Conservation (phyloP, 768 basidiomycete genomes). For the Melanogaster broomeanus region DNA sequence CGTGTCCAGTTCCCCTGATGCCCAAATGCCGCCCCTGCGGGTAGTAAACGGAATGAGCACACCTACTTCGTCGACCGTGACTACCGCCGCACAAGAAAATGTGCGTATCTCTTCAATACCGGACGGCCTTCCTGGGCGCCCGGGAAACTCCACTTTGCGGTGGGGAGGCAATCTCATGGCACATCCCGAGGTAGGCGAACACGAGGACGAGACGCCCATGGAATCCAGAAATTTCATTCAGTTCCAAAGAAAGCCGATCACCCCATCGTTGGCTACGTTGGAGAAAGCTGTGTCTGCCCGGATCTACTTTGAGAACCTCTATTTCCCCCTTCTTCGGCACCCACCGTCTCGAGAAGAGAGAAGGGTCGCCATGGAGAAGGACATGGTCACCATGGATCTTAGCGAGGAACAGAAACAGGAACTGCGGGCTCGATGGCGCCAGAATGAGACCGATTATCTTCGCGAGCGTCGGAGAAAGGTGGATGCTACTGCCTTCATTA, state of each 20-base stretch:
- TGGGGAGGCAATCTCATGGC: conserved; percentile 61
- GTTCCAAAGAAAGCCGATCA: conserved; percentile 58
- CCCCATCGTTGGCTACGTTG: conserved; percentile 86
- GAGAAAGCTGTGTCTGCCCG: conserved; percentile 92
- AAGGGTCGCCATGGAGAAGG: conserved; percentile 82
- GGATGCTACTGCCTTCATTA: conserved; percentile 80
- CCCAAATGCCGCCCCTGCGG: conserved; percentile 56
- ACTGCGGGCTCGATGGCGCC: conserved; percentile 73
- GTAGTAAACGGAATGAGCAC: conserved; percentile 81
- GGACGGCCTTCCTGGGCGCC: conserved; percentile 53
- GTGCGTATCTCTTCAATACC: conserved; percentile 43
- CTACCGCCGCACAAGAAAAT: conserved; percentile 76
- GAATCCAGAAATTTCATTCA: conserved; percentile 27
- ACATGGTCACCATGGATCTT: conserved; percentile 76
- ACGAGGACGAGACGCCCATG: conserved; percentile 44
- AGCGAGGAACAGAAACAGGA: conserved; percentile 68
- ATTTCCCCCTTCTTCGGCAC: conserved; percentile 83
- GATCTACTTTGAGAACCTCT: conserved; percentile 93
- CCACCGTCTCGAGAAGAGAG: conserved; percentile 86
- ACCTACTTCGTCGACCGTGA: conserved; percentile 68
- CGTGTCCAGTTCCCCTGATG: conserved; percentile 41
- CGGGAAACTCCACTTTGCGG: conserved; percentile 60
- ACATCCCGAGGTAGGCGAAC: conserved; percentile 68
- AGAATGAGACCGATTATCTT: conserved; percentile 90
- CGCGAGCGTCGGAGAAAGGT: conserved; percentile 83